Percentiles rank a stretch among this genome's conserved stretches.
Conservation (phyloP, 805 yeast genomes). For the Candida maltosa region DNA sequence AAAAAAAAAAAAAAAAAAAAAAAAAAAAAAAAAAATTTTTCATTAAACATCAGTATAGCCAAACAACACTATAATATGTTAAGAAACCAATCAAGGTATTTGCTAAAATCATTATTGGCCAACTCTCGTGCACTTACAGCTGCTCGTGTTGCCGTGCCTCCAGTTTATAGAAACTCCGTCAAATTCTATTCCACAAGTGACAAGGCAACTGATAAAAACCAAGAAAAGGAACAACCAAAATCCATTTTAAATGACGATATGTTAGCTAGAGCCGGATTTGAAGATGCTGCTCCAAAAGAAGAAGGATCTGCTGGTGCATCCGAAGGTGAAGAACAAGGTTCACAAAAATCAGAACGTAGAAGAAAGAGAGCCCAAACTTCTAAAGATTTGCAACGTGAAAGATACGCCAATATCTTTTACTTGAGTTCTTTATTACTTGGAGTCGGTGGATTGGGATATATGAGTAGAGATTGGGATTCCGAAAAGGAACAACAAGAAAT, state of each 20-base stretch:
- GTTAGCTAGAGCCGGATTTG: constrained; percentile 81
- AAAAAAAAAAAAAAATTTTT: too few relatives aligned
- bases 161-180: too few relatives aligned
- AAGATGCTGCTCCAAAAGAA: constrained; percentile 28
- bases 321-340: constrained; percentile 10
- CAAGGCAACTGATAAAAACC: constrained; percentile 16
- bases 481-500: constrained; percentile 57
- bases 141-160: constrained; percentile 1
- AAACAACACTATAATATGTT: constrained; percentile 4
- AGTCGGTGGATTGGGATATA: constrained; percentile 54
- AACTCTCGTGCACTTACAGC: neutral
- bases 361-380: constrained; percentile 60
- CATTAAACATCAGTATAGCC: constrained; percentile 1
- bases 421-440: constrained; percentile 53
- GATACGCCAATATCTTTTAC: constrained; percentile 72
- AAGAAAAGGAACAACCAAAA: constrained; percentile 7
- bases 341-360: constrained; percentile 20
- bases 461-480: constrained; percentile 84
- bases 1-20: too few relatives aligned
- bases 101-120: constrained; percentile 4
- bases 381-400: constrained; percentile 78
- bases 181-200: constrained; percentile 6
- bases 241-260: constrained; percentile 72
- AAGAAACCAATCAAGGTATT: constrained; percentile 6
- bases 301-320: constrained; percentile 8